A percentile compares a stretch with the other conserved stretches of the same genome.
These are phyloP conservation scores for Dissophora ornata DNA, from an alignment of 192 early-diverging fungal species.

Conservation along the genomic window DNA sequence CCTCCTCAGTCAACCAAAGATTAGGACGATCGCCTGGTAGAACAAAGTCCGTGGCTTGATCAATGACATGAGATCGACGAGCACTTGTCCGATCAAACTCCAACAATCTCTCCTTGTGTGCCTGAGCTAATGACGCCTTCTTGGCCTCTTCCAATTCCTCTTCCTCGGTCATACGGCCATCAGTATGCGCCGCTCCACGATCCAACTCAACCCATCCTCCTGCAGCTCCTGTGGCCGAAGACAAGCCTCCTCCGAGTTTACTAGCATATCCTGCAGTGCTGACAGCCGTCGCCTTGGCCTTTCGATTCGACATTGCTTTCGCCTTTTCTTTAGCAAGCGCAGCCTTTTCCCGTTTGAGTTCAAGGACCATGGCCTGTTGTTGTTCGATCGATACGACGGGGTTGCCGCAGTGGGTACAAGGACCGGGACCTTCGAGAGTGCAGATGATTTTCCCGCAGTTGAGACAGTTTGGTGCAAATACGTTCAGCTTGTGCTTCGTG, in stretches of 20 bases:
- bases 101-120: conserved; percentile 62
- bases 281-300: conserved; percentile 40
- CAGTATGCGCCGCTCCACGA: neutral
- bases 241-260: conserved; percentile 57
- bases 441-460: conserved; percentile 73
- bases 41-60: conserved; percentile 66
- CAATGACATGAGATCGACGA: conserved; percentile 54
- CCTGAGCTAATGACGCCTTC: conserved; percentile 49
- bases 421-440: conserved; percentile 61
- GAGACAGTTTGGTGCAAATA: conserved; percentile 66
- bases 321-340: conserved; percentile 49
- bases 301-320: conserved; percentile 25
- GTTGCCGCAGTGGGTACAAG: conserved; percentile 66
- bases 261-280: conserved; percentile 56
- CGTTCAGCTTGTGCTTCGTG: conserved; percentile 64
- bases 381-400: conserved; percentile 65
- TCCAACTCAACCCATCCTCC: conserved; percentile 33
- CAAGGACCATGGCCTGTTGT: conserved; percentile 59
- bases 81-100: conserved; percentile 64
- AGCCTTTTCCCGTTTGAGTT: conserved; percentile 61
- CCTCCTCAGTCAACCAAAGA: conserved; percentile 61
- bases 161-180: conserved; percentile 53
- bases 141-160: conserved; percentile 57
- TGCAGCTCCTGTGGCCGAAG: conserved; percentile 30
- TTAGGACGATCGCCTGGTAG: conserved; percentile 65